Evolutionary conservation across 164 flowering plant species (phyloP).

Genomic region (Cinnamomum chago): DNA sequence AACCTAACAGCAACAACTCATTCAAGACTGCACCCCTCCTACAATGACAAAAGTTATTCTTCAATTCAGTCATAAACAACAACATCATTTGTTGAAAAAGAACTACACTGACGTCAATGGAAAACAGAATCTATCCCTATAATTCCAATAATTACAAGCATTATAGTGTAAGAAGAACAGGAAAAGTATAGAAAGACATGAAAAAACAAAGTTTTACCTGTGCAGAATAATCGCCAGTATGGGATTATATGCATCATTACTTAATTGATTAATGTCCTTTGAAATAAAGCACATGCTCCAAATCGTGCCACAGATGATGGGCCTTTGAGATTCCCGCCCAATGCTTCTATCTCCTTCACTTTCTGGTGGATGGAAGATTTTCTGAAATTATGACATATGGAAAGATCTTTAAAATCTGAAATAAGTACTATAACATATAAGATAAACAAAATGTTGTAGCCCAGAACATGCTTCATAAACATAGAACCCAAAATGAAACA

Average conservation of each 20-base stretch:
- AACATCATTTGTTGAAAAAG: neutral
- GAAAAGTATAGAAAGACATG: no score
- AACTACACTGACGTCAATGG: neutral
- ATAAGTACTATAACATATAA: conserved; percentile 5
- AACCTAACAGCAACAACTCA: conserved; percentile 66
- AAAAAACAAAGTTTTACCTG: conserved; percentile 38
- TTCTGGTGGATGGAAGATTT: conserved; percentile 63
- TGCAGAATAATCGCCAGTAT: conserved; percentile 71
- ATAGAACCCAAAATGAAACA: neutral
- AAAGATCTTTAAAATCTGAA: conserved; percentile 16
- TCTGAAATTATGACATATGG: conserved; percentile 41
- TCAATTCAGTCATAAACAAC: conserved; percentile 9
- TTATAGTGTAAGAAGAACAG: no score
- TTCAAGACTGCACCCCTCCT: conserved; percentile 55
- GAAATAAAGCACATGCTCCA: conserved; percentile 98
- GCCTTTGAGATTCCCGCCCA: conserved; percentile 26
- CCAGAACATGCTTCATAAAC: conserved; percentile 6
- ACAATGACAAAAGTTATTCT: conserved; percentile 16
- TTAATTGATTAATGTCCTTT: conserved; percentile 33
- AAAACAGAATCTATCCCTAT: neutral
- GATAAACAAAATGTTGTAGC: conserved; percentile 1
- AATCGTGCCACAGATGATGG: conserved; percentile 63
- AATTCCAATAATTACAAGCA: no score
- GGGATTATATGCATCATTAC: conserved; percentile 43
- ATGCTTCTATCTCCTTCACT: conserved; percentile 33